These are phyloP conservation scores for Melanogaster broomeanus DNA, from an alignment of 768 basidiomycete genomes.

Conservation along the genomic window DNA sequence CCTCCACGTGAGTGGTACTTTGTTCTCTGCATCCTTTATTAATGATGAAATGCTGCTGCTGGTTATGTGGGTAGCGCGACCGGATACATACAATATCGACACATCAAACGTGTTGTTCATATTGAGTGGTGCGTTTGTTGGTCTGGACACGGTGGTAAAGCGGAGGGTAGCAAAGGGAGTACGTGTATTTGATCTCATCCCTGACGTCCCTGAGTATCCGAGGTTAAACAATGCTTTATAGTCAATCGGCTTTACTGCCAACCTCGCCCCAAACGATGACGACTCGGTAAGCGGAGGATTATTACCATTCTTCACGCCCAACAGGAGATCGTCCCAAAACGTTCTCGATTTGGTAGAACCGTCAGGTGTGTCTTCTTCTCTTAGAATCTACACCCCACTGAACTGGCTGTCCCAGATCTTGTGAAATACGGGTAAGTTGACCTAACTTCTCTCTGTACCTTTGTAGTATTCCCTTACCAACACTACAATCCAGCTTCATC, in stretches of 20 bases:
- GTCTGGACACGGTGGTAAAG: slow-evolving; percentile 81
- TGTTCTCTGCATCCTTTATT: not conserved
- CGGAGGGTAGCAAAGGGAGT: slow-evolving; percentile 84
- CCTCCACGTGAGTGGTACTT: slow-evolving; percentile 19
- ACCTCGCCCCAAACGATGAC: slow-evolving; percentile 41
- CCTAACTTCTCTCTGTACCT: not conserved
- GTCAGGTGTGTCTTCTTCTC: slow-evolving; percentile 42
- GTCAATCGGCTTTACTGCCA: slow-evolving; percentile 88
- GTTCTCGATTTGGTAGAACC: slow-evolving; percentile 74
- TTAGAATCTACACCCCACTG: not conserved
- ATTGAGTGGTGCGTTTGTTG: slow-evolving; percentile 93
- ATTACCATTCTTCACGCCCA: slow-evolving; percentile 79
- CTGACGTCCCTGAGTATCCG: not conserved
- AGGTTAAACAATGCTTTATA: slow-evolving; percentile 29
- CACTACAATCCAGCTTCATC: slow-evolving; percentile 61
- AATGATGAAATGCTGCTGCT: not conserved
- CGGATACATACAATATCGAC: slow-evolving; percentile 76
- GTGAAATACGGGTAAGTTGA: slow-evolving; percentile 72
- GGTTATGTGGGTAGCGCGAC: slow-evolving; percentile 43
- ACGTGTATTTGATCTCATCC: slow-evolving; percentile 32
- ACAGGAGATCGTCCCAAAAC: slow-evolving; percentile 54
- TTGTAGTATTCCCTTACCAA: slow-evolving; percentile 3
- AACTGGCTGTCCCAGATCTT: slow-evolving; percentile 53
- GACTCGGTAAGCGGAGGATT: slow-evolving; percentile 38
- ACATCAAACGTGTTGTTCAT: slow-evolving; percentile 95